These are phyloP conservation scores for Blastocystis sp. DNA, from an alignment of 352 stramenopile species.

Conservation along the genomic window DNA sequence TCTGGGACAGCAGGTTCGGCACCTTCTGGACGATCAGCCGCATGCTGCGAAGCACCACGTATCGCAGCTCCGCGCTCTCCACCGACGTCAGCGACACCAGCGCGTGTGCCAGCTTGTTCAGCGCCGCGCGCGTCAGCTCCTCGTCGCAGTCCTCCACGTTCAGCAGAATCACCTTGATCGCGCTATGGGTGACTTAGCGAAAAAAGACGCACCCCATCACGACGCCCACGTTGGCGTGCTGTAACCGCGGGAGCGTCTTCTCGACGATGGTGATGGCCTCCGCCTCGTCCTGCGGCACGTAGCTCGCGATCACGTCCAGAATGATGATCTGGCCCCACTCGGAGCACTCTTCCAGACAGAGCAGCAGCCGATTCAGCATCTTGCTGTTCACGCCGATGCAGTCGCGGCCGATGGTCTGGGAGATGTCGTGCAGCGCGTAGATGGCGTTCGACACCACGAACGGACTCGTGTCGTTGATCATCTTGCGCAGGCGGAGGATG, in stretches of 20 bases:
- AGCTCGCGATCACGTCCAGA: slow-evolving; percentile 88
- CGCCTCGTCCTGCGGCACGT: slow-evolving; percentile 87
- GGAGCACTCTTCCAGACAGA: slow-evolving; percentile 96
- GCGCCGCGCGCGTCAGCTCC: slow-evolving; percentile 47
- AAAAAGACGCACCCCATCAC: slow-evolving; percentile 80
- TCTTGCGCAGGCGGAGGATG: slow-evolving; percentile 75
- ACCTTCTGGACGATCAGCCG: slow-evolving; percentile 98
- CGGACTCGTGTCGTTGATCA: slow-evolving; percentile 67
- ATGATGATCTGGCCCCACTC: slow-evolving; percentile 99
- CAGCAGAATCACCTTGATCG: slow-evolving; percentile 92
- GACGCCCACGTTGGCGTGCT: slow-evolving; percentile 96
- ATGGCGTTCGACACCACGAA: slow-evolving; percentile 95
- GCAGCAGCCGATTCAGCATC: slow-evolving; percentile 84
- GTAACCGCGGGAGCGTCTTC: slow-evolving; percentile 90
- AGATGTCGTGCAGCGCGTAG: slow-evolving; percentile 92
- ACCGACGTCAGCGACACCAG: slow-evolving; percentile 92
- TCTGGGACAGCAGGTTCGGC: slow-evolving; percentile 88
- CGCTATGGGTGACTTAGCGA: slow-evolving; percentile 71
- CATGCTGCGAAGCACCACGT: slow-evolving; percentile 96
- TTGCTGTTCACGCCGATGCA: slow-evolving; percentile 87
- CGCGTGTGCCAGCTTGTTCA: slow-evolving; percentile 89
- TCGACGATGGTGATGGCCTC: slow-evolving; percentile 98
- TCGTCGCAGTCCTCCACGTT: slow-evolving; percentile 86
- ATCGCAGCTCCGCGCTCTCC: slow-evolving; percentile 95
- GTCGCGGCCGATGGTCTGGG: slow-evolving; percentile 88